phyloP scores from a whole-genome alignment of 1,284 basidiomycete species.

The Cryptococcus floricola region DNA sequence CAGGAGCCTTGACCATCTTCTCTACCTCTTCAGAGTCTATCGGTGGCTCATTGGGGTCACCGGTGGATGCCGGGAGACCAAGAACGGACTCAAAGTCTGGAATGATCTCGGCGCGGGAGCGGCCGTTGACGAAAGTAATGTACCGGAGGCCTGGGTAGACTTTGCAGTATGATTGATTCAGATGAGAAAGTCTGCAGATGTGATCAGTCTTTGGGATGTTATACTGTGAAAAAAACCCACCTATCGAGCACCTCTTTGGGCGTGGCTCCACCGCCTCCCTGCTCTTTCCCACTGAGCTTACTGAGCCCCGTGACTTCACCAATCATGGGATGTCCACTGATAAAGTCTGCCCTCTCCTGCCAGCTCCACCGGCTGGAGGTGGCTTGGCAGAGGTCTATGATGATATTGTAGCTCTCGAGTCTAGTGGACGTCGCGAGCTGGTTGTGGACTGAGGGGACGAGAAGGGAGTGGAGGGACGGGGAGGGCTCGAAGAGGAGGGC shows the following conservation, averaged over 20 bases:
- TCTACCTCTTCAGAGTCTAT: constrained; percentile 45
- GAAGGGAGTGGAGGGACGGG: constrained; percentile 15
- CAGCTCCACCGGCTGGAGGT: constrained; percentile 60
- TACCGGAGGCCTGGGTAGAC: constrained; percentile 71
- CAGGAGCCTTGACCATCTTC: constrained; percentile 18
- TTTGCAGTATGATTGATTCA: constrained; percentile 73
- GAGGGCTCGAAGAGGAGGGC: constrained; percentile 36
- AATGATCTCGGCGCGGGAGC: constrained; percentile 65
- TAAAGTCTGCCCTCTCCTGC: constrained; percentile 62
- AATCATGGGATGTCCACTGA: constrained; percentile 80
- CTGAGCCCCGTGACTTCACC: constrained; percentile 66
- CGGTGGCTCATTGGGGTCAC: constrained; percentile 45
- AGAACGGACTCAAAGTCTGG: constrained; percentile 72
- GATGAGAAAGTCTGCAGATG: constrained; percentile 48
- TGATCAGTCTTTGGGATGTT: not conserved
- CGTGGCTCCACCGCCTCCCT: constrained; percentile 52
- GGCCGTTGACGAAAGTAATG: constrained; percentile 86
- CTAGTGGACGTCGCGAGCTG: constrained; percentile 18
- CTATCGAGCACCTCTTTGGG: constrained; percentile 36
- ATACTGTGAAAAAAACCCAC: constrained; percentile 18
- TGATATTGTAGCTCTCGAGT: constrained; percentile 53
- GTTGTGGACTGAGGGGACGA: constrained; percentile 28
- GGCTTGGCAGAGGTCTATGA: constrained; percentile 61
- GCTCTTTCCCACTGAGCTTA: constrained; percentile 69
- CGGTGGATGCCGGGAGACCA: constrained; percentile 32